These are phyloP conservation scores for Pseudogymnoascus sp. DNA, from an alignment of 2,329 filamentous ascomycete genomes.

Conservation along the genomic window DNA sequence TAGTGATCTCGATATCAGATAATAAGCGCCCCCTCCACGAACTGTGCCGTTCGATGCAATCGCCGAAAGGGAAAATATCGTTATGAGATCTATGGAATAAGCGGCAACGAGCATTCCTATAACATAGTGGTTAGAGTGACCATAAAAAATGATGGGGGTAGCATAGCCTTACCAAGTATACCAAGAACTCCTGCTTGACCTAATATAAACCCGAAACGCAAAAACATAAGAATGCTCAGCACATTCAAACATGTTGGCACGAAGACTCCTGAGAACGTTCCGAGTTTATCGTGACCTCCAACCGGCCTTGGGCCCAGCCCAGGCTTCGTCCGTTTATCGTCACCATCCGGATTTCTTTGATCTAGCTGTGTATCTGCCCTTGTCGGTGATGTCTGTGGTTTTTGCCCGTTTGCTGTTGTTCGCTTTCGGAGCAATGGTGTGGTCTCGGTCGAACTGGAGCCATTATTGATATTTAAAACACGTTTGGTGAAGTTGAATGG, in stretches of 20 bases:
- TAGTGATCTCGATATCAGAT: slow-evolving; percentile 75
- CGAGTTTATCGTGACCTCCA: slow-evolving; percentile 52
- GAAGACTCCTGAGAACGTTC: slow-evolving; percentile 71
- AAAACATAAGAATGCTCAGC: slow-evolving; percentile 84
- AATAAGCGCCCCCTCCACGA: slow-evolving; percentile 79
- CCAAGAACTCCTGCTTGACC: slow-evolving; percentile 73
- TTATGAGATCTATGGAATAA: slow-evolving; percentile 78
- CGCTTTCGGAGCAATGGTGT: slow-evolving; percentile 6
- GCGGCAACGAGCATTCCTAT: slow-evolving; percentile 63
- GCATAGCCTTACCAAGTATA: slow-evolving; percentile 56
- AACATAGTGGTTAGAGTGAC: slow-evolving; percentile 18
- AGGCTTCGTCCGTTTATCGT: slow-evolving; percentile 22
- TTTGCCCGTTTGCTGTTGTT: slow-evolving; percentile 10
- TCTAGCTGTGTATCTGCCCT: neutral
- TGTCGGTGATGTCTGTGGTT: neutral
- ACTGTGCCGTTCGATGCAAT: slow-evolving; percentile 88
- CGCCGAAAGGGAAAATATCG: slow-evolving; percentile 76
- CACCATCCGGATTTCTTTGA: neutral
- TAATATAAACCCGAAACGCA: slow-evolving; percentile 77
- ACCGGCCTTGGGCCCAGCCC: slow-evolving; percentile 33
- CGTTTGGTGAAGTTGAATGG: slow-evolving; percentile 20
- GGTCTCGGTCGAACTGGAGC: slow-evolving; percentile 8
- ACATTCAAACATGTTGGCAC: slow-evolving; percentile 86
- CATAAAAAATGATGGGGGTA: neutral
- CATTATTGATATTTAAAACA: slow-evolving; percentile 18